Conservation (phyloP, 768 basidiomycete genomes). For the Russula vinacea region DNA sequence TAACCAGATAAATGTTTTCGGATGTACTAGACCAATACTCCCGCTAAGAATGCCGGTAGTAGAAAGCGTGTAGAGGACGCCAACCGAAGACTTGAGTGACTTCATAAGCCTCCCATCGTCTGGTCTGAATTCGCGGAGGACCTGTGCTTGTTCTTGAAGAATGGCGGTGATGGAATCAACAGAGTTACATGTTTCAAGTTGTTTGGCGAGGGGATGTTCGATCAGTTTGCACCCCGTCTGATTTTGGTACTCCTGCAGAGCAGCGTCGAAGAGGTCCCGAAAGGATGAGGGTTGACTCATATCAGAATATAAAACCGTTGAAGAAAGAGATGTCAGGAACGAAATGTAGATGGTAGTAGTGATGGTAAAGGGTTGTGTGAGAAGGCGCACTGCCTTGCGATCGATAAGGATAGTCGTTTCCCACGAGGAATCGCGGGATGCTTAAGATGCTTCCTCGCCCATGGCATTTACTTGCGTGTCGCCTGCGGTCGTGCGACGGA, state of each 20-base stretch:
- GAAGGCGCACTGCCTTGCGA: no score
- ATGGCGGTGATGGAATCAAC: not conserved
- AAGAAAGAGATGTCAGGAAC: no score
- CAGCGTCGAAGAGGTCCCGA: not conserved
- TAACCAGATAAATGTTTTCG: not conserved
- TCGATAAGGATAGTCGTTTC: no score
- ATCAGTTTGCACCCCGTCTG: not conserved
- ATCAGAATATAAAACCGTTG: no score
- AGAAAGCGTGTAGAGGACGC: not conserved
- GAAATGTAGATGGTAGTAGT: no score
- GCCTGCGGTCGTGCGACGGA: conserved; percentile 1
- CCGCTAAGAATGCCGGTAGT: not conserved
- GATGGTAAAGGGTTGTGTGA: no score
- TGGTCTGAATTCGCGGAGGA: not conserved
- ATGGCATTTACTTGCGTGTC: conserved; percentile 30
- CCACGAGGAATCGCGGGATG: no score
- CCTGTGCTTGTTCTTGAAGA: not conserved
- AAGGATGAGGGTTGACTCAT: not conserved
- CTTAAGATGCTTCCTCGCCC: conserved; percentile 17
- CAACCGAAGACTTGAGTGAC: not conserved
- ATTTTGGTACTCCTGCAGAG: not conserved
- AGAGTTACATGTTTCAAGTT: not conserved
- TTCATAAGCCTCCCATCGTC: not conserved
- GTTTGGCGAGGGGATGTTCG: not conserved
- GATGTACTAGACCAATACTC: not conserved